Evolutionary conservation across 805 yeast genomes (phyloP), one percentile per base, ranked within the genome.

Genomic region (Wickerhamomyces ciferrii): DNA sequence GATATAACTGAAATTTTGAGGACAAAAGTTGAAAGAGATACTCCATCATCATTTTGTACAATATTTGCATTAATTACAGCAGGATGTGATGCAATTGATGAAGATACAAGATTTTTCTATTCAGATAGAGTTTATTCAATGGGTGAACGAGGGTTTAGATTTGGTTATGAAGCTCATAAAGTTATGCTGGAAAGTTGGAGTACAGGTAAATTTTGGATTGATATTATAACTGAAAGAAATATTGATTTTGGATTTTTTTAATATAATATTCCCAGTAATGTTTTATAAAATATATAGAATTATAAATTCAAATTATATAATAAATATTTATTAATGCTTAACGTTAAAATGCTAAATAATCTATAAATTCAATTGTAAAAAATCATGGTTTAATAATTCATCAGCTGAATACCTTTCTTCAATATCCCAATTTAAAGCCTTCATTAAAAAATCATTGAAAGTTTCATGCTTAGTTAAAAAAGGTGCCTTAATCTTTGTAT

Each of bases 171-270:
- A 25, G 62, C 59, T 3, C 27, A 24, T 8, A 68, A 62, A 19
- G 67, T 81, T 1, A 75, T 79, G 77, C 46, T 55, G 24, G 62
- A 72, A 48, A 72, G 79, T 49, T 81, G 87, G 87, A 61, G 65
- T 7, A 69, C 78, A 0, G 76, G 76, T 3, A 69, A 67, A 44
- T 75, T 73, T 49, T 81, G 86, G 86, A 68, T 71, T 44, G 74
- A 68, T 21, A 70, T 78, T 1, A 65, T 81, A 34, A 56, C 62
- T 20, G 60, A 54, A 14, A 65, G 72, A 19, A 68, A 71, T n/a
- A 68, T 72, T 18, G 79, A 74, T 41, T 59, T 75, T 36, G 71
- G 78, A 4, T 70, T 79, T 41, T 56, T 77, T 48, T 78, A 56
- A 58, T n/a, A n/a, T n/a, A n/a, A n/a, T n/a, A n/a, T n/a, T n/a